Evolutionary conservation across 257 asterid species (phyloP).

Genomic region (Echites panduratus): DNA sequence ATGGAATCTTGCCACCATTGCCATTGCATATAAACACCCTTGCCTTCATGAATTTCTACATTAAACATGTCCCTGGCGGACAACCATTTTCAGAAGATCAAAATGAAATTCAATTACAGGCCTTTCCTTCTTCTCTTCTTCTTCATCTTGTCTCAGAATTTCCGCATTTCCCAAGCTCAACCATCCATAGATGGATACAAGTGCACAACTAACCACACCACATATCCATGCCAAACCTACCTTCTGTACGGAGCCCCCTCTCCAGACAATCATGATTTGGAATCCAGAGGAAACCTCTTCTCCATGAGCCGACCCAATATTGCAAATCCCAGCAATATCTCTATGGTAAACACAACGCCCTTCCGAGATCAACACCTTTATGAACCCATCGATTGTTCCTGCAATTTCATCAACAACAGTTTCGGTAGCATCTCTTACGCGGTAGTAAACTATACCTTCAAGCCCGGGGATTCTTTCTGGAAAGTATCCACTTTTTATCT

Average conservation of each 20-base stretch:
- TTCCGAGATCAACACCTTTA: constrained; percentile 46
- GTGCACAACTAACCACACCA: constrained; percentile 45
- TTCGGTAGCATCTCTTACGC: constrained; percentile 57
- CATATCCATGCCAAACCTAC: constrained; percentile 60
- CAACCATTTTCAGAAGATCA: constrained; percentile 13
- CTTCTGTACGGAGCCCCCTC: constrained; percentile 55
- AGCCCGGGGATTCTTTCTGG: constrained; percentile 45
- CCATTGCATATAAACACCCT: neutral
- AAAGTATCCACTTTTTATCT: constrained; percentile 25
- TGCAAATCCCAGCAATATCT: constrained; percentile 60
- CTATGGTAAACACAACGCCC: constrained; percentile 40
- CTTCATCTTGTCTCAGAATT: constrained; percentile 14
- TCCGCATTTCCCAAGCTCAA: constrained; percentile 29
- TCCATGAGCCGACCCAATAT: constrained; percentile 67
- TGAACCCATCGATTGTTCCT: constrained; percentile 67
- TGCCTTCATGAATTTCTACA: neutral
- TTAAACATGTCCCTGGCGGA: neutral
- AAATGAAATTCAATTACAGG: constrained; percentile 14
- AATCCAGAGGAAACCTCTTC: constrained; percentile 76
- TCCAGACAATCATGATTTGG: constrained; percentile 61
- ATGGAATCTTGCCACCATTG: neutral
- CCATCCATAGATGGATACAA: constrained; percentile 55
- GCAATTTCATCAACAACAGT: constrained; percentile 49
- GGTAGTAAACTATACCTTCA: constrained; percentile 37
- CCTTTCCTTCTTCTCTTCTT: constrained; percentile 21